A percentile compares a stretch with the other conserved stretches of the same genome.
phyloP scores from a whole-genome alignment of 345 rosid genomes.

The Limnanthes douglasii region DNA sequence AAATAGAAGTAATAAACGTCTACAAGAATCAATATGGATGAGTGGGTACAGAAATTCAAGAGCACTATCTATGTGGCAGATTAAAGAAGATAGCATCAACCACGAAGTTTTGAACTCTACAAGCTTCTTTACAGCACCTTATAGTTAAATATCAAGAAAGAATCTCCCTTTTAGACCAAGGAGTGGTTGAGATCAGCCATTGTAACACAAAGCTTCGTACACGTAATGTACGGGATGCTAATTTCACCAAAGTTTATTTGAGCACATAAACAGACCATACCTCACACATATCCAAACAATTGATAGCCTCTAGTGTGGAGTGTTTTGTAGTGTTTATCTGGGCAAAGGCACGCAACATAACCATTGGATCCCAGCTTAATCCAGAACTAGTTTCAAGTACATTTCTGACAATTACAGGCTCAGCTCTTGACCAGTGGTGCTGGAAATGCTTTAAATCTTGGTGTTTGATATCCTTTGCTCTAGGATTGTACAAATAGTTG shows the following conservation, averaged over 20 bases:
- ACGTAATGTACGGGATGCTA: too few species aligned
- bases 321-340: slow-evolving; percentile 22
- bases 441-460: slow-evolving; percentile 51
- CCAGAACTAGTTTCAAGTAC: slow-evolving; percentile 44
- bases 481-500: slow-evolving; percentile 53
- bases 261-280: slow-evolving; percentile 5
- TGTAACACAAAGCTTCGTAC: too few species aligned
- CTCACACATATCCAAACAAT: slow-evolving; percentile 46
- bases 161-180: too few species aligned
- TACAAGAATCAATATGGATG: too few species aligned
- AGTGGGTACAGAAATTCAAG: too few species aligned
- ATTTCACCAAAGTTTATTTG: background rate
- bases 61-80: too few species aligned
- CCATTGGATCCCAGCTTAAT: slow-evolving; percentile 81
- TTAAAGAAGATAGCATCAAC: too few species aligned
- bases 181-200: too few species aligned
- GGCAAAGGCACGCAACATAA: slow-evolving; percentile 65
- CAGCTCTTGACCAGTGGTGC: slow-evolving; percentile 61
- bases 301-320: slow-evolving; percentile 23
- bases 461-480: slow-evolving; percentile 17
- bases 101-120: too few species aligned
- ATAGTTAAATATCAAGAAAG: too few species aligned
- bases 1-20: too few species aligned
- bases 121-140: too few species aligned
- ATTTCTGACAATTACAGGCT: slow-evolving; percentile 52